Conservation (phyloP, 106 monocot species). For the Iris macrosiphon region DNA sequence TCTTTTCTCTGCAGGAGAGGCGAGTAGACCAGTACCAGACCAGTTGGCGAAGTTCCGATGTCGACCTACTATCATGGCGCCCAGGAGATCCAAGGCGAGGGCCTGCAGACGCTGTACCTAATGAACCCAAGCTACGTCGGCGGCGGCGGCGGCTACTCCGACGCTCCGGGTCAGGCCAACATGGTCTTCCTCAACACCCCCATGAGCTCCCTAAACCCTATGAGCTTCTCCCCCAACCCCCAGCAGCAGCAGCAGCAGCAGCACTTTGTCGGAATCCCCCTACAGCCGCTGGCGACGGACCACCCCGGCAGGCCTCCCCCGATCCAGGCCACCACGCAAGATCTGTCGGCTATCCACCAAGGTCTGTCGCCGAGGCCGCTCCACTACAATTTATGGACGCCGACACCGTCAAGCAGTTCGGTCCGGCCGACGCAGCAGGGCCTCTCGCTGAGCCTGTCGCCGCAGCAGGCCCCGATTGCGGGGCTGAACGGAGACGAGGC, state of each 20-base stretch:
- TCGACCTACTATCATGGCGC: slow-evolving; percentile 57
- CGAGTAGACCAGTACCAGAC: too few relatives aligned
- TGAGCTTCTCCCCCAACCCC: not conserved
- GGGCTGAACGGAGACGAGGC: not conserved
- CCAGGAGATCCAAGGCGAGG: slow-evolving; percentile 51
- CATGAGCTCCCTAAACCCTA: slow-evolving; percentile 19
- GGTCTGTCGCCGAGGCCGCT: slow-evolving; percentile 2
- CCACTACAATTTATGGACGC: slow-evolving; percentile 41
- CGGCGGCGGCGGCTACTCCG: slow-evolving; percentile 43
- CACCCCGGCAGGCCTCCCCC: not conserved
- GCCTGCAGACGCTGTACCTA: slow-evolving; percentile 64
- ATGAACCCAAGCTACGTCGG: slow-evolving; percentile 59
- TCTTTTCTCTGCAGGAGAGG: too few relatives aligned
- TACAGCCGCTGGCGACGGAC: slow-evolving; percentile 17
- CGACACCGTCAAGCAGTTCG: not conserved
- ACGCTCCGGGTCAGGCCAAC: slow-evolving; percentile 24
- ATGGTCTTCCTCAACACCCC: slow-evolving; percentile 53
- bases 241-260: slow-evolving; percentile 19
- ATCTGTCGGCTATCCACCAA: slow-evolving; percentile 3
- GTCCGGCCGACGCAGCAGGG: slow-evolving; percentile 23
- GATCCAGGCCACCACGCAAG: not conserved
- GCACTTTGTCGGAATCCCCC: slow-evolving; percentile 55
- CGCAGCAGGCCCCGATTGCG: slow-evolving; percentile 11
- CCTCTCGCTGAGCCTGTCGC: slow-evolving; percentile 53
- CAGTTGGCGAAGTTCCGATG: too few relatives aligned